A percentile compares a stretch with the other conserved stretches of the same genome.
Evolutionary conservation across 2,329 filamentous ascomycete species (phyloP).

Genomic region (Fusarium gaditjirri): DNA sequence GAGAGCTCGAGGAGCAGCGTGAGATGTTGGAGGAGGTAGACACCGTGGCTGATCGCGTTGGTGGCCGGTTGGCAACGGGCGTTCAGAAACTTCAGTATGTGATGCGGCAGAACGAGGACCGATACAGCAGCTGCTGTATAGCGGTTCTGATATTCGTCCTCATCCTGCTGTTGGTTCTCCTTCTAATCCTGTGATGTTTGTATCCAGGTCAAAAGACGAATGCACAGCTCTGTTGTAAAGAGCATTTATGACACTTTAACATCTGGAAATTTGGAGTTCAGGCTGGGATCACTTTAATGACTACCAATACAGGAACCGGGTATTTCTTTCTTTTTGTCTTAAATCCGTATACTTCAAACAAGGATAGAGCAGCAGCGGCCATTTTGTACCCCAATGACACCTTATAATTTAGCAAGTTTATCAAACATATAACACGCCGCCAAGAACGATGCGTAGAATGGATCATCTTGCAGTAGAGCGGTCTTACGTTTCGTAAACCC

Average conservation of each 20-base stretch:
- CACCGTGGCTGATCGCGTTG: slow-evolving; percentile 84
- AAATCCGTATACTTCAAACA: slow-evolving; percentile 42
- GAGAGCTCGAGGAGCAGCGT: slow-evolving; percentile 93
- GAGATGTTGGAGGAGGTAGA: slow-evolving; percentile 91
- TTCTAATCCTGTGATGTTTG: slow-evolving; percentile 66
- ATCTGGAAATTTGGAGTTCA: slow-evolving; percentile 36
- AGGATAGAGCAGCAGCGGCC: slow-evolving; percentile 32
- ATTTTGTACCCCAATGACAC: slow-evolving; percentile 17
- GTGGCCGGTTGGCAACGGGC: slow-evolving; percentile 84
- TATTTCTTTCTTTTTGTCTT: slow-evolving; percentile 25
- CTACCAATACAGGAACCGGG: slow-evolving; percentile 12
- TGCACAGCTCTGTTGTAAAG: slow-evolving; percentile 1
- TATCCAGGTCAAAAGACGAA: not conserved
- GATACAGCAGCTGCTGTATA: slow-evolving; percentile 89
- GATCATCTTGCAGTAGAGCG: slow-evolving; percentile 8
- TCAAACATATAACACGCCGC: slow-evolving; percentile 33
- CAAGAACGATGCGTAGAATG: slow-evolving; percentile 3
- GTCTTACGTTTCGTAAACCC: slow-evolving; percentile 23
- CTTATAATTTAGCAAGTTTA: slow-evolving; percentile 39
- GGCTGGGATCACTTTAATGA: slow-evolving; percentile 24
- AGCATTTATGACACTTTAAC: slow-evolving; percentile 25
- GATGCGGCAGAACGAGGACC: slow-evolving; percentile 90
- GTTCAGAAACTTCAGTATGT: slow-evolving; percentile 88
- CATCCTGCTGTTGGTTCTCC: slow-evolving; percentile 84
- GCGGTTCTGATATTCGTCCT: slow-evolving; percentile 87